These are phyloP conservation scores for Leishmania aethiopica DNA, from an alignment of 208 protist genomes.

Conservation along the genomic window DNA sequence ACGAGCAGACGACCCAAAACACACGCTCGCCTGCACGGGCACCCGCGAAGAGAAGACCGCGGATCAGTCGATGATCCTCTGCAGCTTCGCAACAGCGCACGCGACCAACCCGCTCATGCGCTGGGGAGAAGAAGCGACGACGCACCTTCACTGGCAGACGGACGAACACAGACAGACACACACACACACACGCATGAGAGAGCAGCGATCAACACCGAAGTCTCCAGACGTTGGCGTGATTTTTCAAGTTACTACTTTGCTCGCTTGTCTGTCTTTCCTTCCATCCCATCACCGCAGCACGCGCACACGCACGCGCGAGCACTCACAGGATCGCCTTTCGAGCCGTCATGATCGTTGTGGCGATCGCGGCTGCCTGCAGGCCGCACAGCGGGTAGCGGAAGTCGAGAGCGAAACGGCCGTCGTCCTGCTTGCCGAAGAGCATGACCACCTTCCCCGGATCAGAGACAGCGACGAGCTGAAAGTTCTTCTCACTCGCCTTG, in stretches of 20 bases:
- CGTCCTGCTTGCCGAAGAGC: conserved; percentile 45
- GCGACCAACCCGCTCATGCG: no score
- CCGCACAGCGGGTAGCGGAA: conserved; percentile 49
- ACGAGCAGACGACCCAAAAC: no score
- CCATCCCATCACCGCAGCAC: not conserved
- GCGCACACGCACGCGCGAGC: not conserved
- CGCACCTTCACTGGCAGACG: no score
- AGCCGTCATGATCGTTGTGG: conserved; percentile 36
- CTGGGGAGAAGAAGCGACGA: no score
- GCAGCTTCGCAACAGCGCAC: no score
- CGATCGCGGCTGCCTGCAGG: conserved; percentile 42
- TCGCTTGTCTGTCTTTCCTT: not conserved
- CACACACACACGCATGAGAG: not conserved
- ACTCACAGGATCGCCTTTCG: conserved; percentile 16
- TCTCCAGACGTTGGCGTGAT: not conserved
- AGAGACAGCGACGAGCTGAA: conserved; percentile 36
- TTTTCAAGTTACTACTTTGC: not conserved
- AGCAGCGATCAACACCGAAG: not conserved
- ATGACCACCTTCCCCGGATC: conserved; percentile 51
- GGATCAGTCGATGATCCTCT: no score
- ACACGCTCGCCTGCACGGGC: not conserved
- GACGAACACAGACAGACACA: not conserved
- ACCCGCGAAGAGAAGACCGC: no score
- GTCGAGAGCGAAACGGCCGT: conserved; percentile 41
- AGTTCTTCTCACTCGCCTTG: conserved; percentile 54